Base-by-base conservation (phyloP, 306 rosid species). In the Carpinus viminea region DNA sequence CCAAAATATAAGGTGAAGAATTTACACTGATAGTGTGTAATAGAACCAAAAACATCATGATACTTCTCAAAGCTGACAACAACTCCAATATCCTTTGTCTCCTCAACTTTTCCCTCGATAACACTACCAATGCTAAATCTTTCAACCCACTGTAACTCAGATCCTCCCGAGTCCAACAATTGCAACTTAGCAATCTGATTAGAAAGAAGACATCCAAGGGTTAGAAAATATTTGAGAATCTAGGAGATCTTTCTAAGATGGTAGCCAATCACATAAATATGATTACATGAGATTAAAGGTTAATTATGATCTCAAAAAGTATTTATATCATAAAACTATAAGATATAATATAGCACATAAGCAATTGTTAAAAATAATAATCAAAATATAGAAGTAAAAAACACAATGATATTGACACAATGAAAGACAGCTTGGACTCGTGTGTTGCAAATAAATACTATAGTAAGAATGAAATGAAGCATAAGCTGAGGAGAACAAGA, bases 71-170 rank as follows among this genome's bases (percentile, higher is more conserved):
- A 95, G 89, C 86, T 83, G 66, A 95, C 70, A 86, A 86, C 86
- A 83, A 89, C 83, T 76, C 97, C 96, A 47, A 83, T 84, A 53
- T 90, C 98, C 83, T 91, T 90, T 72, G 85, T 76, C 81, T 95
- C 93, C 72, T 85, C 87, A 76, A 95, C 88, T 89, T 78, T 90
- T 75, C 97, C 99, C 80, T 87, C 84, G 77, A 87, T 89, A 76
- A 89, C 77, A 52, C 86, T 69, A 46, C 97, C 93, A 28, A 90
- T 79, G 16, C 76, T 72, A 75, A 92, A 91, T 72, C 74, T 87
- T 80, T 89, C 93, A n/a, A 73, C 77, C 99, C 98, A 93, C n/a
- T n/a, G n/a, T n/a, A n/a, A n/a, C n/a, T n/a, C 60, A 83, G 88
- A 86, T 80, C 83, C 91, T 72, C 68, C 48, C 7, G 90, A 74